Evolutionary conservation across 305 asterid species (phyloP).

Genomic region (Fraxinus platypoda): DNA sequence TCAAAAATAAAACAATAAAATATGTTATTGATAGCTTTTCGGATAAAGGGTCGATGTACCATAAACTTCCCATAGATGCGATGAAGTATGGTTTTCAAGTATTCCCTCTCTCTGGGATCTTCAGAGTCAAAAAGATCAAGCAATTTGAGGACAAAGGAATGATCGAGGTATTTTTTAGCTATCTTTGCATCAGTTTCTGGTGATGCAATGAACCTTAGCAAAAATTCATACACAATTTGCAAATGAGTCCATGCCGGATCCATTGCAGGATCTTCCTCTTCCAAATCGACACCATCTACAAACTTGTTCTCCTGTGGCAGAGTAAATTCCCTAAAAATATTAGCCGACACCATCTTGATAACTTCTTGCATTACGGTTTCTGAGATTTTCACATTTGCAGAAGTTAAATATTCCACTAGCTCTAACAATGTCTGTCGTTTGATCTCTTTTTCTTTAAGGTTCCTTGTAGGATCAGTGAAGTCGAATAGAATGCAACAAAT

Average conservation of each 20-base stretch:
- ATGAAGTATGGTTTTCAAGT: slow-evolving; percentile 73
- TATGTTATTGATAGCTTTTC: slow-evolving; percentile 76
- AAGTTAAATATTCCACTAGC: slow-evolving; percentile 67
- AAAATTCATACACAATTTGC: slow-evolving; percentile 74
- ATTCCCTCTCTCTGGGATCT: slow-evolving; percentile 81
- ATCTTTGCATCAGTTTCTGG: slow-evolving; percentile 74
- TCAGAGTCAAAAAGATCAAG: slow-evolving; percentile 83
- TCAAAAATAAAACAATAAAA: slow-evolving; percentile 69
- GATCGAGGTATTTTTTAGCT: slow-evolving; percentile 63
- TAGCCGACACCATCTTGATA: slow-evolving; percentile 62
- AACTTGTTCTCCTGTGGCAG: slow-evolving; percentile 70
- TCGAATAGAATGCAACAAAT: slow-evolving; percentile 72
- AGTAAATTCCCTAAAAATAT: slow-evolving; percentile 65
- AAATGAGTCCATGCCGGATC: slow-evolving; percentile 87
- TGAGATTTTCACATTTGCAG: slow-evolving; percentile 52
- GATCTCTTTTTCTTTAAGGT: slow-evolving; percentile 71
- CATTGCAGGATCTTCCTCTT: slow-evolving; percentile 84
- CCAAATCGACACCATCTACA: slow-evolving; percentile 60
- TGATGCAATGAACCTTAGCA: slow-evolving; percentile 67
- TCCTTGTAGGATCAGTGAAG: slow-evolving; percentile 67
- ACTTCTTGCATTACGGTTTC: slow-evolving; percentile 67
- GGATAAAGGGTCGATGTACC: slow-evolving; percentile 81
- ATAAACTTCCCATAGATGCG: slow-evolving; percentile 83
- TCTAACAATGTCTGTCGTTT: slow-evolving; percentile 73
- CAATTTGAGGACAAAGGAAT: slow-evolving; percentile 67